phyloP scores from a whole-genome alignment of 1,139 yeast genomes.

The Lodderomyces pseudojiufengensis region DNA sequence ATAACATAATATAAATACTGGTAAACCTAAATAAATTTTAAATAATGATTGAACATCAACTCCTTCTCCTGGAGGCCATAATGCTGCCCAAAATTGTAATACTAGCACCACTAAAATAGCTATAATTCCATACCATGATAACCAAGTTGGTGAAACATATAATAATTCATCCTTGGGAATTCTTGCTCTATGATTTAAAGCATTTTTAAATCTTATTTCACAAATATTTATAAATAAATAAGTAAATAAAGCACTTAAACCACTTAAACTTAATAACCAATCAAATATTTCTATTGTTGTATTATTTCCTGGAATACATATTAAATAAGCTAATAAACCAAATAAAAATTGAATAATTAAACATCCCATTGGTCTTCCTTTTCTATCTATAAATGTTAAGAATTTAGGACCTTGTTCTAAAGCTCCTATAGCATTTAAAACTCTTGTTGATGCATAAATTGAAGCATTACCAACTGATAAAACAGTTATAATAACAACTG shows the following conservation, averaged over 20 bases:
- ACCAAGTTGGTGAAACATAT: constrained; percentile 23
- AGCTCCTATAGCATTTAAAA: constrained; percentile 34
- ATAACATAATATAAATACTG: constrained; percentile 26
- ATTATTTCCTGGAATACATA: constrained; percentile 25
- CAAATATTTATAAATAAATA: constrained; percentile 29
- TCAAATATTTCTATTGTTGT: constrained; percentile 18
- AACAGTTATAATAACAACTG: constrained; percentile 29
- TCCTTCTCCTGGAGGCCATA: constrained; percentile 30
- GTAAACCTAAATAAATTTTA: constrained; percentile 30
- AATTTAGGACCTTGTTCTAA: constrained; percentile 32
- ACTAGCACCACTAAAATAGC: constrained; percentile 24
- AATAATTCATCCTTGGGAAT: constrained; percentile 31
- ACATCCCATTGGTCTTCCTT: constrained; percentile 36
- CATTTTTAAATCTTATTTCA: constrained; percentile 31
- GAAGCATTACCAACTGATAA: constrained; percentile 35
- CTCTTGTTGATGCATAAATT: constrained; percentile 35
- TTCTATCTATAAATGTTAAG: constrained; percentile 29
- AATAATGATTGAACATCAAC: constrained; percentile 30
- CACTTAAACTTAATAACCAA: constrained; percentile 24
- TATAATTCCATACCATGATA: constrained; percentile 32
- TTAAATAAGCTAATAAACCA: constrained; percentile 30
- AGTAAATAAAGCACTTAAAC: constrained; percentile 23
- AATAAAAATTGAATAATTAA: constrained; percentile 21
- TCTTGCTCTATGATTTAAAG: constrained; percentile 25
- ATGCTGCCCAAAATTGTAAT: constrained; percentile 39